phyloP scores from a whole-genome alignment of 2,329 filamentous ascomycete species.

The Fusarium anguioides region DNA sequence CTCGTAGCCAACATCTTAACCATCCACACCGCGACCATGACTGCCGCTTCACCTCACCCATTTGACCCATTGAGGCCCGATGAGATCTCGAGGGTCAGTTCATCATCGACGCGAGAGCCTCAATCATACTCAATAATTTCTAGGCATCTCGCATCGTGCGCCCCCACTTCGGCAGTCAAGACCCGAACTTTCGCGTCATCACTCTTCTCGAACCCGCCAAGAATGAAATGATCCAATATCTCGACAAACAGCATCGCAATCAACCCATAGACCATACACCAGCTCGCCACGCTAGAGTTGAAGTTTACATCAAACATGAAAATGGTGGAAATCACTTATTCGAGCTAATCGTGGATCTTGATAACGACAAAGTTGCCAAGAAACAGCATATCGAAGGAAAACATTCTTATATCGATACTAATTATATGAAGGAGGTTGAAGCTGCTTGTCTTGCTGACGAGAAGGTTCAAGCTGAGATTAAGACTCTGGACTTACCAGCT shows the following conservation, averaged over 20 bases:
- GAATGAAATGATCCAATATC: slow-evolving; percentile 56
- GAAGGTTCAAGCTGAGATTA: slow-evolving; percentile 57
- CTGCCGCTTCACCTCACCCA: slow-evolving; percentile 25
- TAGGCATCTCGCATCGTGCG: slow-evolving; percentile 43
- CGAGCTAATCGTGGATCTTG: slow-evolving; percentile 48
- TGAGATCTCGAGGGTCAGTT: slow-evolving; percentile 41
- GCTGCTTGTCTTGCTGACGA: slow-evolving; percentile 57
- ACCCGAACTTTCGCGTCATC: slow-evolving; percentile 60
- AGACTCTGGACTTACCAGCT: slow-evolving; percentile 56
- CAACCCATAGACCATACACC: slow-evolving; percentile 31
- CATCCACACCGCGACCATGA: background rate
- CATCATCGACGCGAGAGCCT: fast-evolving
- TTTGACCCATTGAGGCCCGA: slow-evolving; percentile 44
- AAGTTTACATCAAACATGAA: slow-evolving; percentile 45
- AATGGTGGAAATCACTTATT: slow-evolving; percentile 39
- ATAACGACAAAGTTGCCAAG: slow-evolving; percentile 18
- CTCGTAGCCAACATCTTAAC: no score
- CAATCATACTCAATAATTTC: background rate
- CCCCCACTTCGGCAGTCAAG: slow-evolving; percentile 31
- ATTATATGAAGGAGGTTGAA: slow-evolving; percentile 61
- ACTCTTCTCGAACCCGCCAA: slow-evolving; percentile 63
- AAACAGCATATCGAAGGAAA: slow-evolving; percentile 53
- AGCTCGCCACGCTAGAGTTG: slow-evolving; percentile 54
- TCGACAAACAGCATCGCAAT: slow-evolving; percentile 54
- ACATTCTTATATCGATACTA: slow-evolving; percentile 60